phyloP scores from a whole-genome alignment of 2,329 filamentous ascomycete genomes.

The Penicillium glabrum region DNA sequence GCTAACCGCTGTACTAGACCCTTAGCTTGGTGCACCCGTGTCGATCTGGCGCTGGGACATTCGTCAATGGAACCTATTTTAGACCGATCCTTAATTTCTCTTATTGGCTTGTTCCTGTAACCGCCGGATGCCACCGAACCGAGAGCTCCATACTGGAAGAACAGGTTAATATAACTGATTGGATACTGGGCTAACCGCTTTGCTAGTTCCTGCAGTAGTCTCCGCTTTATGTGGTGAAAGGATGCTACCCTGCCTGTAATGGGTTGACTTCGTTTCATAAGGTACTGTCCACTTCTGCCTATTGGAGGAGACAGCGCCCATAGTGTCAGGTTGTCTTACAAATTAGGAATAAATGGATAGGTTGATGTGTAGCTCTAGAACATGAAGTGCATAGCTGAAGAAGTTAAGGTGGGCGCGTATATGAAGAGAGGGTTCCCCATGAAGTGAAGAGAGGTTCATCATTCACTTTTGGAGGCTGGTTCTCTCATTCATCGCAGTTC shows the following conservation, averaged over 20 bases:
- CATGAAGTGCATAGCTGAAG: neutral
- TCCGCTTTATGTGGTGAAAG: slow-evolving; percentile 8
- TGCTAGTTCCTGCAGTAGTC: slow-evolving; percentile 24
- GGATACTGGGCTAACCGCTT: neutral
- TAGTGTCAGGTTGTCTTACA: slow-evolving; percentile 18
- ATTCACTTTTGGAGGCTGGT: slow-evolving; percentile 1
- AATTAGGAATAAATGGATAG: neutral
- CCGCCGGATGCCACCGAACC: neutral
- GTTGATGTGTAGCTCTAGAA: neutral
- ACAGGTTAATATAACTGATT: neutral
- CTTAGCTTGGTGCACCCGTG: neutral
- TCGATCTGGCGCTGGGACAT: slow-evolving; percentile 5
- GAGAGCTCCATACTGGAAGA: neutral
- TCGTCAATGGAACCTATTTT: neutral
- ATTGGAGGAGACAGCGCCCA: slow-evolving; percentile 14
- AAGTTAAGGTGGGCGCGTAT: neutral
- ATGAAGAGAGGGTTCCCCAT: neutral
- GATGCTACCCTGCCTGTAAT: slow-evolving; percentile 1
- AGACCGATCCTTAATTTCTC: neutral
- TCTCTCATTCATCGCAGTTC: slow-evolving; percentile 2
- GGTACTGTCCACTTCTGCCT: slow-evolving; percentile 3
- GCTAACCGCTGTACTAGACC: neutral
- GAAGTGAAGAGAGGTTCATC: neutral
- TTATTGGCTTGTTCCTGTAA: neutral
- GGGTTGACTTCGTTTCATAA: slow-evolving; percentile 15